phyloP scores from a whole-genome alignment of 2,329 filamentous ascomycete genomes.

The Volutella citrinella region DNA sequence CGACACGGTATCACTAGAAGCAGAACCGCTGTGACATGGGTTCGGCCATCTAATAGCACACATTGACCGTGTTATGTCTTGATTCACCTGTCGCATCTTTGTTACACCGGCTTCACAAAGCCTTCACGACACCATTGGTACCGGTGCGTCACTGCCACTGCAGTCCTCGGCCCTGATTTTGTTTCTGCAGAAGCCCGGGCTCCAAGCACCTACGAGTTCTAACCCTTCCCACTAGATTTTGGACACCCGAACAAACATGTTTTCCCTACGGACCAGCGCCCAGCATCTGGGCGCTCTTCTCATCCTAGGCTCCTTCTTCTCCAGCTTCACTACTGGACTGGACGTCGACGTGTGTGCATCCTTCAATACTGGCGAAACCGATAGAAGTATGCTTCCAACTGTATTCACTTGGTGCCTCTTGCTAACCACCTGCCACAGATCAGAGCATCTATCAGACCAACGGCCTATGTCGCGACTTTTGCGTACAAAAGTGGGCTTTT shows the following conservation, averaged over 20 bases:
- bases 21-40: conserved; percentile 24
- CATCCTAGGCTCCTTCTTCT: conserved; percentile 24
- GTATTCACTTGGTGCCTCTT: neutral
- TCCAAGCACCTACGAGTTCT: conserved; percentile 2
- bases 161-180: conserved; percentile 1
- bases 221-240: conserved; percentile 14
- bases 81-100: conserved; percentile 19
- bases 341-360: conserved; percentile 33
- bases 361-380: conserved; percentile 34
- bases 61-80: conserved; percentile 20
- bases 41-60: conserved; percentile 17
- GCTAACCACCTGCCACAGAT: conserved; percentile 35
- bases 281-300: conserved; percentile 18
- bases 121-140: conserved; percentile 13
- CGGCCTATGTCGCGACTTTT: conserved; percentile 63
- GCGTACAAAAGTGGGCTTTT: conserved; percentile 58
- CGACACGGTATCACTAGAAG: neutral
- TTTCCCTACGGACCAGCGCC: conserved; percentile 16
- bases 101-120: conserved; percentile 17
- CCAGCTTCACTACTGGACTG: conserved; percentile 21
- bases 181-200: neutral
- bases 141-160: conserved; percentile 17
- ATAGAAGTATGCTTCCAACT: conserved; percentile 28
- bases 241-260: conserved; percentile 19
- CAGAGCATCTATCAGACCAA: conserved; percentile 63